These are phyloP conservation scores for Balamuthia mandrillaris DNA, from an alignment of 208 protist species.

Conservation along the genomic window DNA sequence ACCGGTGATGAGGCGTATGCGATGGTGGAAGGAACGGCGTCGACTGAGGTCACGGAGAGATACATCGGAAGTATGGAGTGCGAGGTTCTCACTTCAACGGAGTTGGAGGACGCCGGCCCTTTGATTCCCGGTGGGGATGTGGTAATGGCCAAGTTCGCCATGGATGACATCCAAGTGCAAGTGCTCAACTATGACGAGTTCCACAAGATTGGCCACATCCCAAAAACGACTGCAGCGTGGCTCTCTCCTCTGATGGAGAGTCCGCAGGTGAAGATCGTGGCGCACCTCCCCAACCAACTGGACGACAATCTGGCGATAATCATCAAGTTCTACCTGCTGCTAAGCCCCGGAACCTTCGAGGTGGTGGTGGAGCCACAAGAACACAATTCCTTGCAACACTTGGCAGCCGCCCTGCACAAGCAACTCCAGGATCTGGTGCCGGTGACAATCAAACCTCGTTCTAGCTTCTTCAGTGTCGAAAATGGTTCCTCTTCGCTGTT, in stretches of 20 bases:
- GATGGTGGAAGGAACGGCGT: not conserved
- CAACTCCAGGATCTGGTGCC: not conserved
- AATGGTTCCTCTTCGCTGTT: too few relatives aligned
- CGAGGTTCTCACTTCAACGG: not conserved
- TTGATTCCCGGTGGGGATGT: conserved; percentile 11
- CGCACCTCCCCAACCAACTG: conserved; percentile 18
- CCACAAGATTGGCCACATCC: not conserved
- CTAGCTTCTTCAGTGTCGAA: too few relatives aligned
- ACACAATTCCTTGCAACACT: not conserved
- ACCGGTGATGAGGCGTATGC: not conserved
- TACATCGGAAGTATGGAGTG: not conserved
- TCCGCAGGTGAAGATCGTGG: not conserved
- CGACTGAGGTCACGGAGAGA: not conserved
- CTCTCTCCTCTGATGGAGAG: not conserved
- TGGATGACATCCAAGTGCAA: not conserved
- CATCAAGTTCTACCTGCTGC: conserved; percentile 13
- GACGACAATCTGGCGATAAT: not conserved
- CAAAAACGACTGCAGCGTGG: not conserved
- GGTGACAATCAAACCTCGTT: not conserved
- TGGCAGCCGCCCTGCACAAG: not conserved
- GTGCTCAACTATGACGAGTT: not conserved
- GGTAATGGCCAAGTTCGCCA: not conserved
- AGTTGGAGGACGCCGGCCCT: not conserved
- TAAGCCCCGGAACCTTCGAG: not conserved
- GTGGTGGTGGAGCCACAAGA: not conserved